Conservation (phyloP, 2,329 filamentous ascomycete species). For the Claviceps sp. region DNA sequence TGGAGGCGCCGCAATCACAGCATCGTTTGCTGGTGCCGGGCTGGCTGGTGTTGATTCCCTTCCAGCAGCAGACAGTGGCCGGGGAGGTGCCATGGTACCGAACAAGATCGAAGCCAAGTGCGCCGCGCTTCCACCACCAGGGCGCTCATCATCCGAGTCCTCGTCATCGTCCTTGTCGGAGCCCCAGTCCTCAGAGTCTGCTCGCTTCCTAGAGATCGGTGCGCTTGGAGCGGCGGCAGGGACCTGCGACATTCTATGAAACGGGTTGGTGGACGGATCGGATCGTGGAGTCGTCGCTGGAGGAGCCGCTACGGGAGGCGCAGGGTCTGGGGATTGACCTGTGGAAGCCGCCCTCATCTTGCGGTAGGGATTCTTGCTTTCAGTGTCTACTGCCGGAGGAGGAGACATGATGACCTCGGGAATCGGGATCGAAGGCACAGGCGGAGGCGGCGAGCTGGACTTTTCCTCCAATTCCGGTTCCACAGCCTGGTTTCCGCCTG, state of each 20-base stretch:
- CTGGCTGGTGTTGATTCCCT: conserved; percentile 41
- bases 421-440: conserved; percentile 17
- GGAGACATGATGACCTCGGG: conserved; percentile 38
- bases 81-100: conserved; percentile 88
- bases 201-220: conserved; percentile 39
- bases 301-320: conserved; percentile 21
- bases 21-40: conserved; percentile 26
- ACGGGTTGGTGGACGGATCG: conserved; percentile 80
- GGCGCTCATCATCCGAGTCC: conserved; percentile 65
- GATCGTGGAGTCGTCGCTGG: conserved; percentile 25
- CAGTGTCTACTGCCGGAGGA: conserved; percentile 38
- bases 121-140: conserved; percentile 72
- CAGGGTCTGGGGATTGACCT: conserved; percentile 27
- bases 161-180: conserved; percentile 53
- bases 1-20: conserved; percentile 25
- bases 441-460: conserved; percentile 35
- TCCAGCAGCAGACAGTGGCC: conserved; percentile 72
- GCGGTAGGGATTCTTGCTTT: conserved; percentile 93
- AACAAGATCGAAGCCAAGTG: conserved; percentile 91
- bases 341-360: conserved; percentile 67
- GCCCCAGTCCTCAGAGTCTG: conserved; percentile 64
- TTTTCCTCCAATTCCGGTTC: conserved; percentile 42
- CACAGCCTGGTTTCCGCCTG: conserved; percentile 35
- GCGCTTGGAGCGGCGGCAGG: conserved; percentile 34
- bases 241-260: conserved; percentile 69